Evolutionary conservation across 2,329 filamentous ascomycete species (phyloP), one percentile per base, ranked within the genome.

Genomic region (Pseudogymnoascus pannorum): DNA sequence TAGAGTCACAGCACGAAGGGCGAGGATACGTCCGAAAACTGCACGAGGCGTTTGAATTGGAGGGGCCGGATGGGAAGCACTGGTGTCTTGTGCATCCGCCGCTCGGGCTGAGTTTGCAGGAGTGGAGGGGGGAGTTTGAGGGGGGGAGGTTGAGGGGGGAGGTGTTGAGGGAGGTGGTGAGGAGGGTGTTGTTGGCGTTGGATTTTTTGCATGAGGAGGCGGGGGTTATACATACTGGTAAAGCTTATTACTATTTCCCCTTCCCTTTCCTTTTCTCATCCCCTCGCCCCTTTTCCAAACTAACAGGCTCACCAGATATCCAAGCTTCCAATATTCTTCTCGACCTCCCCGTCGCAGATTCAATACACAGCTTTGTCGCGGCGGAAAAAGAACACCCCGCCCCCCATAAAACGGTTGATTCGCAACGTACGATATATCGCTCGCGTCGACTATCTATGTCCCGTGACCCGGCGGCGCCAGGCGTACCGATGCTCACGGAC

Each of bases 91-190:
- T 72, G 62, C 76, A 69, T 71, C 65, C 22, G 14, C 72, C 76
- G 3, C 64, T 77, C 0, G 75, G 74, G 4, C 74, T 76, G 68
- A 76, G 70, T 61, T 62, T 77, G 8, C 67, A 66, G 18, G 72
- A 73, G 36, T 64, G 77, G 1, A 68, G 72, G 48, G 68, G 72
- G n/a, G 59, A 70, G 44, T 65, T 60, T 48, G n/a, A 16, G n/a
- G 57, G 57, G 18, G 36, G 35, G 20, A 61, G 51, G 40, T 22
- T 66, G 35, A 33, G 61, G 5, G 38, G 40, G 18, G 60, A 63
- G 12, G 24, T 68, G n/a, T 40, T 70, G 2, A 69, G 67, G 57
- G 58, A 42, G 6, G 26, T 57, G 8, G 18, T 67, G 4, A 57
- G 35, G 2, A 12, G 60, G 26, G 2, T 69, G 8, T 61, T 71